Base-by-base conservation (phyloP, 371 early-diverging fungal species). In the Rhizomucor miehei region DNA sequence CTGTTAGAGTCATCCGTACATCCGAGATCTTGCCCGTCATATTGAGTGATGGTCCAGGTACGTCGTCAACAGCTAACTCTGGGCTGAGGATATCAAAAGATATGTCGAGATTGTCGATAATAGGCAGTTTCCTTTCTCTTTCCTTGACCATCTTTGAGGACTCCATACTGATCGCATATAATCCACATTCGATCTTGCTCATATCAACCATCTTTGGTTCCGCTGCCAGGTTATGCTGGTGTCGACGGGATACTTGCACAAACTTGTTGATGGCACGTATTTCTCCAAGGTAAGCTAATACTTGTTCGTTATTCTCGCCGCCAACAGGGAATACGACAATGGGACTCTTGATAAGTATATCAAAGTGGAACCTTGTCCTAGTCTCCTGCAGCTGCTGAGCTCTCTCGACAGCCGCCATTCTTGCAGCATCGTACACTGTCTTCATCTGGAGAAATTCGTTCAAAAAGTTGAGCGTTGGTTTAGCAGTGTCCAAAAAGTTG, bases 381-480 rank as follows among this genome's bases (percentile, higher is more conserved):
- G 76, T 75, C 10, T 69, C 69, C 25, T 78, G 76, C 44, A 70
- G 35, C 45, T 90, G 89, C 38, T 79, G 75, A 1, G 93, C 92
- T 29, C 86, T 82, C 51, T 92, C 85, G 0, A 85, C 79, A 2
- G 95, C 95, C 4, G 93, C 91, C 23, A 76, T 73, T 9, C 96
- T 75, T 2, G 97, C 97, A 6, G 86, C 73, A 56, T 97, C 97
- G 56, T 91, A 88, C 1, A 95, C 71, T 14, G 80, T 77, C 48
- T 95, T 91, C 94, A 97, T 94, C 40, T 84, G 79, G 1, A 90
- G 81, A 69, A 98, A 92, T 50, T 89, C 81, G 44, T 75, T 78
- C 20, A 90, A 76, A 61, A 84, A 94, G 23, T 57, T 65, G 36
- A 85, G 62, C 8, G 80, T 67, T 6, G 67, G 72, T 45, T 68